A percentile compares a stretch with the other conserved stretches of the same genome.
These are phyloP conservation scores for Dipteronia dyeriana DNA, from an alignment of 345 rosid genomes.

Conservation along the genomic window DNA sequence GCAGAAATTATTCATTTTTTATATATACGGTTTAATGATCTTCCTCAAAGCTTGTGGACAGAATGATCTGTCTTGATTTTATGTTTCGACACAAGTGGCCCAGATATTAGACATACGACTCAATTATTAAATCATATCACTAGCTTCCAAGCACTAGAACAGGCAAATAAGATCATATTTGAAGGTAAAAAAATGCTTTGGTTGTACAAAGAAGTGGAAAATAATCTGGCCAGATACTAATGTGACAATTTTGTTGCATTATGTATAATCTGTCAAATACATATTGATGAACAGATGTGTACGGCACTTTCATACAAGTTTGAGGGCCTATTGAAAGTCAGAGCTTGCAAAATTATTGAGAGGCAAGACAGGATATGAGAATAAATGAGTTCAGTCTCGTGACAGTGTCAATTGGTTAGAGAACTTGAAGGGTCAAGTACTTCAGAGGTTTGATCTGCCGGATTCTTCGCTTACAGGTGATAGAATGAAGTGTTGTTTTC, in stretches of 20 bases:
- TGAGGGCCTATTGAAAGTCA: conserved; percentile 27
- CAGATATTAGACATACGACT: conserved; percentile 31
- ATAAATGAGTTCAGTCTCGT: conserved; percentile 23
- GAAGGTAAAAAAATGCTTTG: conserved; percentile 6
- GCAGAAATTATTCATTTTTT: too few species aligned
- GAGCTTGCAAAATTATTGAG: conserved; percentile 30
- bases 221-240: background rate
- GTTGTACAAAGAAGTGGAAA: conserved; percentile 6
- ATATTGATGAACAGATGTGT: background rate
- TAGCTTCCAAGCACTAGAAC: conserved; percentile 11
- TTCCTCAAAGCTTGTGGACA: conserved; percentile 22
- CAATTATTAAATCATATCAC: conserved; percentile 37
- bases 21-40: conserved; percentile 2
- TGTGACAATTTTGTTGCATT: conserved; percentile 18
- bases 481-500: conserved; percentile 23
- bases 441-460: conserved; percentile 26
- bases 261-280: conserved; percentile 2
- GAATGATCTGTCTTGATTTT: conserved; percentile 28
- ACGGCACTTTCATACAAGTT: conserved; percentile 12
- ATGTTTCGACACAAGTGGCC: conserved; percentile 40
- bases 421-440: conserved; percentile 19
- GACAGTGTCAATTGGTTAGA: conserved; percentile 26
- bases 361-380: conserved; percentile 15
- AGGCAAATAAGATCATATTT: conserved; percentile 10
- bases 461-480: background rate